Conservation (phyloP, 2,329 filamentous ascomycete species). For the Lasiodiplodia sp. region DNA sequence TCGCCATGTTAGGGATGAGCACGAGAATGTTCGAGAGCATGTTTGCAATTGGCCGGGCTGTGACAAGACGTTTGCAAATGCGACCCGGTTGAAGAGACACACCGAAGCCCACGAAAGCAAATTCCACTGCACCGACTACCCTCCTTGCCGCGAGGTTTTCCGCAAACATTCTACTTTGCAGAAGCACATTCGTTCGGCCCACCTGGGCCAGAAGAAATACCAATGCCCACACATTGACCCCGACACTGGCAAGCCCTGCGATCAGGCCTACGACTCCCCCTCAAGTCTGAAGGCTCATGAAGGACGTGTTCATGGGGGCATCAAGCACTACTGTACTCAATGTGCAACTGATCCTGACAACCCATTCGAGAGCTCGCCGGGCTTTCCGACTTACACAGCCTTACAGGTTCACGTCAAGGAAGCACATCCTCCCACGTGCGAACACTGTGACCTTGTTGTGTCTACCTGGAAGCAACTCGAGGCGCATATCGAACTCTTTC, state of each 20-base stretch:
- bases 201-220: conserved; percentile 75
- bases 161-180: conserved; percentile 87
- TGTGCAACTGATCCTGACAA: conserved; percentile 62
- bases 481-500: conserved; percentile 76
- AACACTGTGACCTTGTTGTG: conserved; percentile 75
- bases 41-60: conserved; percentile 76
- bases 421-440: conserved; percentile 75
- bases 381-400: conserved; percentile 74
- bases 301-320: conserved; percentile 72
- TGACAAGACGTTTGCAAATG: conserved; percentile 81
- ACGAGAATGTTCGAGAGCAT: conserved; percentile 71
- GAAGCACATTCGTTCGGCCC: conserved; percentile 79
- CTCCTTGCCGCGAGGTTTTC: conserved; percentile 78
- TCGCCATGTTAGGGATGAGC: conserved; percentile 83
- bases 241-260: conserved; percentile 64
- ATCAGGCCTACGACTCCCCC: conserved; percentile 75
- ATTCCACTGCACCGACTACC: conserved; percentile 74
- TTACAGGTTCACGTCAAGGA: conserved; percentile 77
- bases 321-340: conserved; percentile 78
- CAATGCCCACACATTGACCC: conserved; percentile 69
- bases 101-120: conserved; percentile 78
- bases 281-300: conserved; percentile 75
- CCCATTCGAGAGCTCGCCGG: conserved; percentile 41
- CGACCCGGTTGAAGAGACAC: conserved; percentile 79
- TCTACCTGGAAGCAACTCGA: conserved; percentile 62